A percentile compares a stretch with the other conserved stretches of the same genome.
Conservation (phyloP, 345 rosid species). For the Chamaenerion angustifolium region DNA sequence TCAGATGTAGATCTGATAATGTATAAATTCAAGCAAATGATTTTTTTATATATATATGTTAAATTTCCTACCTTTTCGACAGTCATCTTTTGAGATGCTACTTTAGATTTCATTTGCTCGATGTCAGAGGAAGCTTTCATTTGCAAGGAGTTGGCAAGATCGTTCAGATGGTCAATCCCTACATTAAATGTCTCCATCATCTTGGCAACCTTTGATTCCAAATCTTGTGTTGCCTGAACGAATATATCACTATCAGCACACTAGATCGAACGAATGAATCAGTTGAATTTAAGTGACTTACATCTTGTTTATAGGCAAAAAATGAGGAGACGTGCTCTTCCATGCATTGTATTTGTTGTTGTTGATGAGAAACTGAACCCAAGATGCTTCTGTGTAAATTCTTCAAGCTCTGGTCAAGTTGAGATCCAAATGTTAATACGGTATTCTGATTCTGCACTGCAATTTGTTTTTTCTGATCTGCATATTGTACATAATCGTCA, state of each 20-base stretch:
- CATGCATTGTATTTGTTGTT: constrained; percentile 63
- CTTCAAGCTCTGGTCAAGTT: constrained; percentile 63
- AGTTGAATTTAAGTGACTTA: constrained; percentile 19
- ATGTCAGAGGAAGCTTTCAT: constrained; percentile 41
- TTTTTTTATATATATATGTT: too few relatives aligned
- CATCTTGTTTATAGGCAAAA: constrained; percentile 72
- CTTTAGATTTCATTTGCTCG: constrained; percentile 26
- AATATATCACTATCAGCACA: constrained; percentile 4
- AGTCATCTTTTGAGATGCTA: constrained; percentile 28
- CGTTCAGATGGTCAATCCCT: constrained; percentile 41
- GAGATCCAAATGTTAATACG: constrained; percentile 74
- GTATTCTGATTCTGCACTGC: constrained; percentile 58
- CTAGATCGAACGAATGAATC: not conserved
- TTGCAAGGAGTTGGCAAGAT: constrained; percentile 34
- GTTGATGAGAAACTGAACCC: constrained; percentile 76
- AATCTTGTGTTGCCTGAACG: constrained; percentile 47
- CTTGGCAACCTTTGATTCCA: constrained; percentile 45
- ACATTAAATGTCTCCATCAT: constrained; percentile 39
- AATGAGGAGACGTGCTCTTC: constrained; percentile 54
- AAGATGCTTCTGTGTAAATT: constrained; percentile 53
- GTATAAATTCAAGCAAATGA: too few relatives aligned
- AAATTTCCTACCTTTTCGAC: constrained; percentile 43
- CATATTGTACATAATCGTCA: constrained; percentile 3
- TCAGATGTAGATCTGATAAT: too few relatives aligned
- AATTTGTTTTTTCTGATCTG: constrained; percentile 64